A percentile compares a stretch with the other conserved stretches of the same genome.
Evolutionary conservation across 2,329 filamentous ascomycete genomes (phyloP).

Genomic region (Coleophoma eucalyptorum): DNA sequence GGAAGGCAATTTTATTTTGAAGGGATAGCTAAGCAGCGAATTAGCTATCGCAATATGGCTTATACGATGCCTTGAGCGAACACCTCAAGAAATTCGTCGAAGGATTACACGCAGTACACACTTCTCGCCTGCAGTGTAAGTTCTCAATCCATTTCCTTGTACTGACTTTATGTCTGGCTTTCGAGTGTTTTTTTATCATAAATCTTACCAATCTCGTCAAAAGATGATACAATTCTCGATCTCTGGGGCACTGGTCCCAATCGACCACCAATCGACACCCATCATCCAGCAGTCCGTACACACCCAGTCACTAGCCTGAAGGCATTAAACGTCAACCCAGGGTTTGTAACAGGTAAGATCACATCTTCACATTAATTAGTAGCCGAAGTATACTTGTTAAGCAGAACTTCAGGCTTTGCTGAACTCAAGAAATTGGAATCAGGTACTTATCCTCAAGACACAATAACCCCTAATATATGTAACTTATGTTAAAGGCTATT

Average conservation of each 20-base stretch:
- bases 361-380: background rate
- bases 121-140: constrained; percentile 36
- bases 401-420: constrained; percentile 24
- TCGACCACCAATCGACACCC: constrained; percentile 40
- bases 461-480: constrained; percentile 25
- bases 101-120: constrained; percentile 40
- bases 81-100: constrained; percentile 38
- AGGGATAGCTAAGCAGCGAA: constrained; percentile 16
- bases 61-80: constrained; percentile 40
- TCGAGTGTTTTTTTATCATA: background rate
- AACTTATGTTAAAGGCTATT: background rate
- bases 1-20: no score
- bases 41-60: constrained; percentile 42
- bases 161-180: no score
- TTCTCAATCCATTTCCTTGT: background rate
- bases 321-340: constrained; percentile 40
- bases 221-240: constrained; percentile 41
- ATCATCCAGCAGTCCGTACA: constrained; percentile 44
- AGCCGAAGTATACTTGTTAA: no score
- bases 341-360: constrained; percentile 37
- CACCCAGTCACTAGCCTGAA: constrained; percentile 45
- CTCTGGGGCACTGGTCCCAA: constrained; percentile 37
- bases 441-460: constrained; percentile 19
- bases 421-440: constrained; percentile 45
- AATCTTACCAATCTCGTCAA: background rate